Percentiles rank a stretch among this genome's conserved stretches.
Conservation (phyloP, 805 yeast species). For the Candida golubevii region DNA sequence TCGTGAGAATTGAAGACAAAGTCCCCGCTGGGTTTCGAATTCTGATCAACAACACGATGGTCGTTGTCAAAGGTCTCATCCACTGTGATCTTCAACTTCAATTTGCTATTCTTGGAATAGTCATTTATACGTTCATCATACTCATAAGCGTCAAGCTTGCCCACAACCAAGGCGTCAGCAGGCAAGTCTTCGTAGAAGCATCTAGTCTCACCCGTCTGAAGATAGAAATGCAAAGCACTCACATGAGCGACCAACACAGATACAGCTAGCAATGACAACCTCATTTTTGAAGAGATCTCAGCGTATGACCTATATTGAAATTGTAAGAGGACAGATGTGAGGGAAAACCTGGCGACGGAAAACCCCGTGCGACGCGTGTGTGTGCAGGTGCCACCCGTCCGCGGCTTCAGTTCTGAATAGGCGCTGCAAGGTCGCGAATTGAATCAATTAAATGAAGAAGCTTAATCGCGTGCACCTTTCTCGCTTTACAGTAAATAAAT, state of each 20-base stretch:
- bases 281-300: neutral
- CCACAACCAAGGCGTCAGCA: slow-evolving; percentile 74
- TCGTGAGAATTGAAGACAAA: slow-evolving; percentile 81
- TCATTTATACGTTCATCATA: slow-evolving; percentile 43
- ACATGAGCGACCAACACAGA: slow-evolving; percentile 11
- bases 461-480: too few species aligned
- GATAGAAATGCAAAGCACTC: slow-evolving; percentile 69
- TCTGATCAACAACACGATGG: slow-evolving; percentile 72
- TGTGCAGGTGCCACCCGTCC: slow-evolving; percentile 2
- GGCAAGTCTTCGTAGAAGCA: slow-evolving; percentile 85
- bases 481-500: too few species aligned
- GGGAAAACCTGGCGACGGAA: neutral
- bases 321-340: neutral
- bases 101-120: slow-evolving; percentile 49
- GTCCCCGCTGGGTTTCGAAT: slow-evolving; percentile 54
- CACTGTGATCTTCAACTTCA: slow-evolving; percentile 51
- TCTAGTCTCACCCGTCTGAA: slow-evolving; percentile 67
- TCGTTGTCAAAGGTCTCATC: slow-evolving; percentile 68
- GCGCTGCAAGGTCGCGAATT: too few species aligned
- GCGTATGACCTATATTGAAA: neutral
- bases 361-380: slow-evolving; percentile 4
- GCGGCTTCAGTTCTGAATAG: too few species aligned
- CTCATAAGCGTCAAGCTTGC: slow-evolving; percentile 66
- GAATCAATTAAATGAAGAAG: too few species aligned
- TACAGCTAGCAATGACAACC: slow-evolving; percentile 4